Conservation (phyloP, 768 basidiomycete species). For the Pleurotus djamor region DNA sequence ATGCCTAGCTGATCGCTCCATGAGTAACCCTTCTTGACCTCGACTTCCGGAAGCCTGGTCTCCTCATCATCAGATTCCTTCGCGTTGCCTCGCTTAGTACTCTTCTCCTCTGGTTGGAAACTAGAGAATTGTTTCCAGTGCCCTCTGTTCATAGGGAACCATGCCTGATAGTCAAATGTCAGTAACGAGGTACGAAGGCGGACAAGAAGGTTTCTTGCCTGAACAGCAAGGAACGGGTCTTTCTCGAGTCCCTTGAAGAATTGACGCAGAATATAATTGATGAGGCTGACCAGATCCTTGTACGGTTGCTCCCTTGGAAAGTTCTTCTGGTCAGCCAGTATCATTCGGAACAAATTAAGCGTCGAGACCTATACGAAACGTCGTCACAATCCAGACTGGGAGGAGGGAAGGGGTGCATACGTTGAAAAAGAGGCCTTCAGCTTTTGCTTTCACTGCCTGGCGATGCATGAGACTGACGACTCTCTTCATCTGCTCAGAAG, state of each 20-base stretch:
- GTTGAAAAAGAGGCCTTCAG: conserved; percentile 95
- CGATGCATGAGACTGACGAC: conserved; percentile 89
- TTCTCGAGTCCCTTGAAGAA: conserved; percentile 93
- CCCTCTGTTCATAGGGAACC: conserved; percentile 87
- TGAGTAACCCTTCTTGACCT: conserved; percentile 83
- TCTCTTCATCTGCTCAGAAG: conserved; percentile 83
- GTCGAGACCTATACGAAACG: conserved; percentile 74
- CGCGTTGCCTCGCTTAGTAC: conserved; percentile 27
- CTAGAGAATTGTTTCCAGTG: conserved; percentile 86
- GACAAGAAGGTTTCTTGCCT: conserved; percentile 45
- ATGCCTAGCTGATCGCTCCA: conserved; percentile 92
- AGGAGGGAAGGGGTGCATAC: conserved; percentile 38
- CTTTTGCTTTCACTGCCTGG: conserved; percentile 87
- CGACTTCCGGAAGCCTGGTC: conserved; percentile 62
- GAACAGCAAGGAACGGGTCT: conserved; percentile 84
- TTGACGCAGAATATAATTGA: conserved; percentile 84
- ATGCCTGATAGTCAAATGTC: conserved; percentile 48
- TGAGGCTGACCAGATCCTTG: conserved; percentile 81
- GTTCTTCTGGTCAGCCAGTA: conserved; percentile 78
- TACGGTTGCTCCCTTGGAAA: conserved; percentile 76
- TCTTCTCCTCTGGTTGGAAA: conserved; percentile 60
- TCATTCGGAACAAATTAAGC: conserved; percentile 82
- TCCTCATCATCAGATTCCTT: conserved; percentile 33
- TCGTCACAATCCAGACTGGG: conserved; percentile 1
- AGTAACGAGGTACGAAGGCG: conserved; percentile 2